Percentiles rank a stretch among this genome's conserved stretches.
Evolutionary conservation across 805 yeast species (phyloP).

Genomic region (Wickerhamomyces bovis): DNA sequence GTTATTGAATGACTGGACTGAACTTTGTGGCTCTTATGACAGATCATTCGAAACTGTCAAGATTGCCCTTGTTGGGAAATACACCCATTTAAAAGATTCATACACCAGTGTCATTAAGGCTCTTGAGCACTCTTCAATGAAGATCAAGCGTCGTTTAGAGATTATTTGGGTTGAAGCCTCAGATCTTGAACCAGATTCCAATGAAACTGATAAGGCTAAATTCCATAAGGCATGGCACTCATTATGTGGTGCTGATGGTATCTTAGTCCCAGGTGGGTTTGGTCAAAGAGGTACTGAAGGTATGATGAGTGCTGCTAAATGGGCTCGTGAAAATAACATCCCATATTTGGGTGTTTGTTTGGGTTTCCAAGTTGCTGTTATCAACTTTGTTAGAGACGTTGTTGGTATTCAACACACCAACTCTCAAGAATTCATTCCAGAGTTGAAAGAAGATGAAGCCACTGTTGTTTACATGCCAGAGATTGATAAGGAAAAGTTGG

Average conservation of each 20-base stretch:
- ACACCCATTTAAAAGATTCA: slow-evolving; percentile 91
- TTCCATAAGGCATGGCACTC: slow-evolving; percentile 95
- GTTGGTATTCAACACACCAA: slow-evolving; percentile 63
- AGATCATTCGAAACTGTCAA: slow-evolving; percentile 79
- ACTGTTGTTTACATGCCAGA: slow-evolving; percentile 98
- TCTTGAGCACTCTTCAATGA: slow-evolving; percentile 92
- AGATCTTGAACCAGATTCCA: slow-evolving; percentile 74
- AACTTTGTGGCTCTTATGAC: slow-evolving; percentile 74
- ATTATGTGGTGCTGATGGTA: slow-evolving; percentile 92
- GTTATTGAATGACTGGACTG: slow-evolving; percentile 73
- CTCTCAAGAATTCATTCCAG: slow-evolving; percentile 75
- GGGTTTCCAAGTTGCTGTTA: slow-evolving; percentile 95
- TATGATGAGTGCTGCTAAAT: slow-evolving; percentile 93
- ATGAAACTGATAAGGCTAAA: slow-evolving; percentile 56
- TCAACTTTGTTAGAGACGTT: slow-evolving; percentile 82
- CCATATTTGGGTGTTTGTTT: slow-evolving; percentile 97
- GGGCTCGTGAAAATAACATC: slow-evolving; percentile 93
- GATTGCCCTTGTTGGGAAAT: slow-evolving; percentile 96
- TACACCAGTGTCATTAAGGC: slow-evolving; percentile 93
- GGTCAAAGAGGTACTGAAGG: slow-evolving; percentile 98
- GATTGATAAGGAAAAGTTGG: slow-evolving; percentile 89
- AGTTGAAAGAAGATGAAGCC: slow-evolving; percentile 54
- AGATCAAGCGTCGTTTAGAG: slow-evolving; percentile 74
- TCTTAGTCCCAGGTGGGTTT: slow-evolving; percentile 97
- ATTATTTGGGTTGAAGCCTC: slow-evolving; percentile 96